Conservation (phyloP, 179 eudicot genomes). For the Silene noctiflora region DNA sequence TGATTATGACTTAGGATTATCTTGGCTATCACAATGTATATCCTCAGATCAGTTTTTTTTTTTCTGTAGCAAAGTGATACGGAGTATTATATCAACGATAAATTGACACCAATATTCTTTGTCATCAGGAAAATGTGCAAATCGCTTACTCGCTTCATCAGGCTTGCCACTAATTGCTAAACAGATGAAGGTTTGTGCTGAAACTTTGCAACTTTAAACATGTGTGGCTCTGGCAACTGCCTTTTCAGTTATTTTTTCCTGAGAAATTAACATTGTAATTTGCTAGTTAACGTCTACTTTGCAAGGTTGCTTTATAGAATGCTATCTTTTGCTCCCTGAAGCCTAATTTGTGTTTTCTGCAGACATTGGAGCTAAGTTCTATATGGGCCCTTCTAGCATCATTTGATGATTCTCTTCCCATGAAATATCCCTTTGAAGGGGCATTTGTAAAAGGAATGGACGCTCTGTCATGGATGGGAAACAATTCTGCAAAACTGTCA, state of each 20-base stretch:
- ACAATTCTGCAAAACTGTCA: slow-evolving; percentile 63
- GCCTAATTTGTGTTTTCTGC: slow-evolving; percentile 25
- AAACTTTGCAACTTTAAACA: neutral
- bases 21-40: neutral
- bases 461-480: slow-evolving; percentile 91
- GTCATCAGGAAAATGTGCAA: slow-evolving; percentile 87
- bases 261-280: neutral
- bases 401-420: slow-evolving; percentile 89
- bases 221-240: neutral
- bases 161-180: slow-evolving; percentile 92
- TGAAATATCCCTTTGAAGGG: slow-evolving; percentile 72
- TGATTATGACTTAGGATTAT: neutral
- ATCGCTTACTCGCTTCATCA: slow-evolving; percentile 79
- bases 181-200: slow-evolving; percentile 78
- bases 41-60: neutral
- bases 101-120: slow-evolving; percentile 7
- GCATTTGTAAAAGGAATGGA: slow-evolving; percentile 89
- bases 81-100: neutral
- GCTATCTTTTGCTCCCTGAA: slow-evolving; percentile 13
- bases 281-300: slow-evolving; percentile 1
- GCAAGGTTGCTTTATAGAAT: neutral
- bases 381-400: slow-evolving; percentile 98
- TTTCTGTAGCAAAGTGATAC: slow-evolving; percentile 5
- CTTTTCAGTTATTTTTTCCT: neutral
- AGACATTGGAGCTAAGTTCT: slow-evolving; percentile 81